Evolutionary conservation across 192 early-diverging fungal species (phyloP).

Genomic region (Backusella sp.): DNA sequence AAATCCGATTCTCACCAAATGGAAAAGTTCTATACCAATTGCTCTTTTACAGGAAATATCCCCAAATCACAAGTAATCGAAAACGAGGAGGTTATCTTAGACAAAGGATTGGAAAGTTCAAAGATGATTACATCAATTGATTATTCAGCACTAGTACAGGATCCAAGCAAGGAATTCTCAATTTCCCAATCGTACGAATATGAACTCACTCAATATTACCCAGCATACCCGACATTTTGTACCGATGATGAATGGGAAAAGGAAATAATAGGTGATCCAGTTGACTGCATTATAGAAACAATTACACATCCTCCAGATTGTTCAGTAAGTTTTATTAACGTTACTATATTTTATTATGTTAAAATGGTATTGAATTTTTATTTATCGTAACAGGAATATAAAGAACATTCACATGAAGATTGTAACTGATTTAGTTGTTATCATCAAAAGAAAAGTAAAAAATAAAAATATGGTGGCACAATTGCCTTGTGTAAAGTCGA

Average conservation of each 20-base stretch:
- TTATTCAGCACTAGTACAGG: background rate
- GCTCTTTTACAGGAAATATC: background rate
- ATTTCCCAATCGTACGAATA: background rate
- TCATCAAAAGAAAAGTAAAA: background rate
- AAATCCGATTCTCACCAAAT: background rate
- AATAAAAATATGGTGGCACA: background rate
- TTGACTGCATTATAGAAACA: background rate
- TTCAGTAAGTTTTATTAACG: background rate
- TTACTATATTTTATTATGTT: background rate
- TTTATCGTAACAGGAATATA: background rate
- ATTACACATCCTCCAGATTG: background rate
- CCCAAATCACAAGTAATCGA: background rate
- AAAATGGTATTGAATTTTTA: background rate
- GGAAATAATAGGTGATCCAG: background rate
- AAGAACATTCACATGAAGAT: background rate
- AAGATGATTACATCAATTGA: background rate
- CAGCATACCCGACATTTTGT: background rate
- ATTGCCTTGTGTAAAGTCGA: no score
- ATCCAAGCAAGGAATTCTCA: background rate
- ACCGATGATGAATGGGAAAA: background rate
- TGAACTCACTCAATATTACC: no score
- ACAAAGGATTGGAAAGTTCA: background rate
- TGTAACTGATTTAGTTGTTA: background rate
- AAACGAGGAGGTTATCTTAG: background rate
- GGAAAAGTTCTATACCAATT: background rate